A percentile compares a stretch with the other conserved stretches of the same genome.
phyloP scores from a whole-genome alignment of 768 basidiomycete species.

The Russula lepida region DNA sequence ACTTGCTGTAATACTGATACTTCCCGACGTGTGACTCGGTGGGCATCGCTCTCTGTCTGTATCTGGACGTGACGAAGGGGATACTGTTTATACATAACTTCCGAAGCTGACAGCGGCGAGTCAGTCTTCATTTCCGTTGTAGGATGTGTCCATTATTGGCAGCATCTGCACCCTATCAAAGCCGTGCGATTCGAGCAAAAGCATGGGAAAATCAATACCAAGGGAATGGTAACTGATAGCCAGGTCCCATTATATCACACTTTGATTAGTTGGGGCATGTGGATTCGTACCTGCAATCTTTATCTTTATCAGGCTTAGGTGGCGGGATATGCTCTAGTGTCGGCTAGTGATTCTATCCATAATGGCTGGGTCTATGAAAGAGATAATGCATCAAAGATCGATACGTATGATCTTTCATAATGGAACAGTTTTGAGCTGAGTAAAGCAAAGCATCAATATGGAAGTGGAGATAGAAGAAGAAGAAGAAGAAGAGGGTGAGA shows the following conservation, averaged over 20 bases:
- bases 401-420: conserved; percentile 1
- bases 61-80: background rate
- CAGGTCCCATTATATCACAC: background rate
- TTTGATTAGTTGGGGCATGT: background rate
- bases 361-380: background rate
- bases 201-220: background rate
- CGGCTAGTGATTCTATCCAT: background rate
- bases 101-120: background rate
- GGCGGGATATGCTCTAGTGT: background rate
- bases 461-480: background rate
- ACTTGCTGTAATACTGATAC: background rate
- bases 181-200: background rate
- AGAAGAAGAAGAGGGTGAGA: background rate
- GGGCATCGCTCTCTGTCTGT: background rate
- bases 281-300: background rate
- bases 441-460: background rate
- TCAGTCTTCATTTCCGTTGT: background rate
- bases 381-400: background rate
- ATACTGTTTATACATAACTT: background rate
- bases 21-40: background rate
- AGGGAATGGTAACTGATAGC: background rate
- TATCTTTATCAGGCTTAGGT: background rate
- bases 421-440: conserved; percentile 16
- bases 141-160: background rate
- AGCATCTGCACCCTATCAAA: background rate